Conservation (phyloP, 2,329 filamentous ascomycete species). For the Cordyceps sp. region DNA sequence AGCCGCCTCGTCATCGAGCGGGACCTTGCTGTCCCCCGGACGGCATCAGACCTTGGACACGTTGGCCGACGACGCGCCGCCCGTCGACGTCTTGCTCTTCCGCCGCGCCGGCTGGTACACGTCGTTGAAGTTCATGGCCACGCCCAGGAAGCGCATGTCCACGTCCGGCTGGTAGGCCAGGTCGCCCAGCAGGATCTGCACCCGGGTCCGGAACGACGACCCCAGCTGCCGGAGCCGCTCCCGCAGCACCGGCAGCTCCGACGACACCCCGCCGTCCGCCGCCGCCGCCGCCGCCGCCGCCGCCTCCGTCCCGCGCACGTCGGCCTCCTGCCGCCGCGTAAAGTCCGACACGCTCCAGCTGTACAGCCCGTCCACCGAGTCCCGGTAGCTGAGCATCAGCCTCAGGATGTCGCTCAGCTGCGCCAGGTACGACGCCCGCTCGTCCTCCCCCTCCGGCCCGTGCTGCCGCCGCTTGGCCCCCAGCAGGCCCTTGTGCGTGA, state of each 20-base stretch:
- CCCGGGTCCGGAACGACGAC: conserved; percentile 56
- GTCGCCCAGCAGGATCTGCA: conserved; percentile 76
- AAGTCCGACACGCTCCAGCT: conserved; percentile 92
- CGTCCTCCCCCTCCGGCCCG: conserved; percentile 33
- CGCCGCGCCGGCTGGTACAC: conserved; percentile 68
- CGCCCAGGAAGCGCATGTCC: conserved; percentile 87
- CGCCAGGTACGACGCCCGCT: conserved; percentile 62
- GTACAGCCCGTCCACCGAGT: conserved; percentile 86
- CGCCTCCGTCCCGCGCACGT: conserved; percentile 47
- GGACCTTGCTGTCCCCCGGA: too few relatives aligned
- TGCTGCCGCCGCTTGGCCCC: conserved; percentile 43
- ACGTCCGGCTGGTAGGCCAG: conserved; percentile 84
- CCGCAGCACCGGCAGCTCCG: conserved; percentile 57
- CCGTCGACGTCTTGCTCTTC: conserved; percentile 27
- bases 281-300: conserved; percentile 7
- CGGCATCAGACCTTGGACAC: conserved; percentile 7
- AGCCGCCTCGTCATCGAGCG: too few relatives aligned
- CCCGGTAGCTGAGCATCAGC: conserved; percentile 85
- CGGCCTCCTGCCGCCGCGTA: conserved; percentile 72
- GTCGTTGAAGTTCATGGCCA: conserved; percentile 99
- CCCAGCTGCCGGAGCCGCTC: conserved; percentile 57
- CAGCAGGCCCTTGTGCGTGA: conserved; percentile 89
- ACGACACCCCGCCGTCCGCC: conserved; percentile 36
- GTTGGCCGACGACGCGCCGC: conserved; percentile 7
- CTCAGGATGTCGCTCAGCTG: conserved; percentile 88